Percentiles rank a stretch among this genome's conserved stretches.
These are phyloP conservation scores for Apophysomyces variabilis DNA, from an alignment of 371 early-diverging fungal genomes.

Conservation along the genomic window DNA sequence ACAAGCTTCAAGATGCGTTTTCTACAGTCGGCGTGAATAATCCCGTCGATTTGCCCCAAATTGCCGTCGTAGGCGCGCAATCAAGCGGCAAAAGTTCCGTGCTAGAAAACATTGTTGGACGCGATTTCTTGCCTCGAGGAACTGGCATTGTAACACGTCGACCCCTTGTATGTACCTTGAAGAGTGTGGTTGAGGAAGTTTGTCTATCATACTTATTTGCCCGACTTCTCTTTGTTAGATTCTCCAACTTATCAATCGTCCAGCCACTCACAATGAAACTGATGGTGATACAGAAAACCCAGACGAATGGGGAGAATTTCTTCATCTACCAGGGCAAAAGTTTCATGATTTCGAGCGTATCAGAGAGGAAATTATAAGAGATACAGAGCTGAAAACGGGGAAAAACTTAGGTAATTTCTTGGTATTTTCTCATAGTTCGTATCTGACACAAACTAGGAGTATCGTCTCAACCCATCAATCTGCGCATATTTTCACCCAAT, in stretches of 20 bases:
- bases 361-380: slow-evolving; percentile 90
- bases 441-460: slow-evolving; percentile 60
- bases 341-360: slow-evolving; percentile 94
- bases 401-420: slow-evolving; percentile 74
- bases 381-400: slow-evolving; percentile 94
- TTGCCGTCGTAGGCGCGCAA: slow-evolving; percentile 98
- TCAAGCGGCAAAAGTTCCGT: slow-evolving; percentile 99
- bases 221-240: slow-evolving; percentile 50
- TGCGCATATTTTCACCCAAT: slow-evolving; percentile 95
- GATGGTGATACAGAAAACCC: slow-evolving; percentile 51
- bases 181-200: background rate
- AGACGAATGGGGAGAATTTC: slow-evolving; percentile 97
- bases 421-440: background rate
- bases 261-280: slow-evolving; percentile 42
- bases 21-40: slow-evolving; percentile 94
- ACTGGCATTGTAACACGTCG: slow-evolving; percentile 95
- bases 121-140: slow-evolving; percentile 99
- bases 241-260: slow-evolving; percentile 95
- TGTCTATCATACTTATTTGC: too few species aligned
- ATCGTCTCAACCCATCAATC: slow-evolving; percentile 93
- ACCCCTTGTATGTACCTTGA: slow-evolving; percentile 71
- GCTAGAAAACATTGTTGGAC: slow-evolving; percentile 98
- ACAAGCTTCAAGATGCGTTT: slow-evolving; percentile 97
- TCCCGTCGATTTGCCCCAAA: slow-evolving; percentile 98
- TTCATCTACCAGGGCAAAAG: slow-evolving; percentile 92